Conservation (phyloP, 169 alveolate species). For the Plasmodium inui region DNA sequence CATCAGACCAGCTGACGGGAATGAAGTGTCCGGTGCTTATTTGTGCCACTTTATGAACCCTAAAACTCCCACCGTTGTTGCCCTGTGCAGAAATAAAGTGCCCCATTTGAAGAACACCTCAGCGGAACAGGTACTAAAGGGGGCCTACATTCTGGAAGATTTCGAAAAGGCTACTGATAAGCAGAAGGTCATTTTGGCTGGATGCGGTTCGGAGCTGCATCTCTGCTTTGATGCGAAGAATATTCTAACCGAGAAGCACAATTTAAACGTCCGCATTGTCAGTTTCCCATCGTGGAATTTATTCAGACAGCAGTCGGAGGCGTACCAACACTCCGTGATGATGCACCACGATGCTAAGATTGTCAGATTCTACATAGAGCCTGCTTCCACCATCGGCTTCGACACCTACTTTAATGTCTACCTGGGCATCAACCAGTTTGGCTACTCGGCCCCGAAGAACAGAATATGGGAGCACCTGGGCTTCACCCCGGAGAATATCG, state of each 20-base stretch:
- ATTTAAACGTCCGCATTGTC: slow-evolving; percentile 82
- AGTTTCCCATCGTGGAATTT: slow-evolving; percentile 88
- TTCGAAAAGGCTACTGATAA: slow-evolving; percentile 36
- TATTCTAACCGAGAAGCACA: slow-evolving; percentile 67
- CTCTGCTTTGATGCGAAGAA: slow-evolving; percentile 81
- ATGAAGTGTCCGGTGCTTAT: slow-evolving; percentile 83
- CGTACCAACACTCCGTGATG: slow-evolving; percentile 69
- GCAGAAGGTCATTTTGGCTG: slow-evolving; percentile 79
- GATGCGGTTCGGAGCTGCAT: slow-evolving; percentile 84
- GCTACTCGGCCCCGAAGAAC: slow-evolving; percentile 77
- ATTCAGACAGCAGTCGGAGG: slow-evolving; percentile 80
- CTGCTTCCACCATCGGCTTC: slow-evolving; percentile 76
- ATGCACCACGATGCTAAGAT: slow-evolving; percentile 44
- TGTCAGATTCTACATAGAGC: slow-evolving; percentile 71
- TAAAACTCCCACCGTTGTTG: slow-evolving; percentile 67
- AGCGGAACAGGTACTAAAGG: slow-evolving; percentile 79
- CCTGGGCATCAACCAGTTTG: slow-evolving; percentile 72
- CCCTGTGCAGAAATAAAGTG: slow-evolving; percentile 76
- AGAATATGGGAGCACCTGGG: slow-evolving; percentile 76
- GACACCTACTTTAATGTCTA: slow-evolving; percentile 75
- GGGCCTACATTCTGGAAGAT: slow-evolving; percentile 84
- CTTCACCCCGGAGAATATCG: slow-evolving; percentile 40
- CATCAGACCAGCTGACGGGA: slow-evolving; percentile 87
- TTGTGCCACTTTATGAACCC: slow-evolving; percentile 37
- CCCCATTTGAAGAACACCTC: slow-evolving; percentile 79